Evolutionary conservation across 148 eudicot genomes (phyloP).

Genomic region (Suaeda aralocaspica): DNA sequence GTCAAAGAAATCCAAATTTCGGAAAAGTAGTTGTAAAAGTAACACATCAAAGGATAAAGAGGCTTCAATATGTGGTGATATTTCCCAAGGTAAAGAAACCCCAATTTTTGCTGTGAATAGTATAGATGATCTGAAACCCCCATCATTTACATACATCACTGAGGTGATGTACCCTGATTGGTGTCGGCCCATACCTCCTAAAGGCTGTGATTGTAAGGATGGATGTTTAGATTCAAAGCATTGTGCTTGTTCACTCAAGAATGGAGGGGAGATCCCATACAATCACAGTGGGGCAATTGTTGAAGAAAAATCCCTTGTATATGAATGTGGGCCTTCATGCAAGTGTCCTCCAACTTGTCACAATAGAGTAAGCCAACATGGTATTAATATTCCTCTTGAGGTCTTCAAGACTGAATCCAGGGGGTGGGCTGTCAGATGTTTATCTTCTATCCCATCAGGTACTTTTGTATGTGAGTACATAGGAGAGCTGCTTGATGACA

Average conservation of each 20-base stretch:
- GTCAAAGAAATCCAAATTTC: constrained; percentile 39
- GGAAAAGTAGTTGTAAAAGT: constrained; percentile 45
- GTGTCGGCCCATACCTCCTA: constrained; percentile 43
- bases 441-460: constrained; percentile 76
- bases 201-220: constrained; percentile 61
- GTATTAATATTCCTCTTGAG: constrained; percentile 69
- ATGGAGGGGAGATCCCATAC: constrained; percentile 83
- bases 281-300: constrained; percentile 73
- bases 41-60: constrained; percentile 70
- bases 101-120: constrained; percentile 63
- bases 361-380: constrained; percentile 78
- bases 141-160: constrained; percentile 50
- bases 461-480: constrained; percentile 89
- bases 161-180: constrained; percentile 64
- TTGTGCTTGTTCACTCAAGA: constrained; percentile 60
- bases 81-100: constrained; percentile 41
- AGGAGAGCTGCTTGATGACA: constrained; percentile 84
- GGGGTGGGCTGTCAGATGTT: constrained; percentile 89
- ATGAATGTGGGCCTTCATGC: constrained; percentile 89
- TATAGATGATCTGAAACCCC: constrained; percentile 62
- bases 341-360: constrained; percentile 73
- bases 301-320: constrained; percentile 66
- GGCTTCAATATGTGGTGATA: constrained; percentile 44
- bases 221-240: constrained; percentile 56
- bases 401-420: constrained; percentile 76